phyloP scores from a whole-genome alignment of 1,284 basidiomycete species.

The Vanrija pseudolonga region DNA sequence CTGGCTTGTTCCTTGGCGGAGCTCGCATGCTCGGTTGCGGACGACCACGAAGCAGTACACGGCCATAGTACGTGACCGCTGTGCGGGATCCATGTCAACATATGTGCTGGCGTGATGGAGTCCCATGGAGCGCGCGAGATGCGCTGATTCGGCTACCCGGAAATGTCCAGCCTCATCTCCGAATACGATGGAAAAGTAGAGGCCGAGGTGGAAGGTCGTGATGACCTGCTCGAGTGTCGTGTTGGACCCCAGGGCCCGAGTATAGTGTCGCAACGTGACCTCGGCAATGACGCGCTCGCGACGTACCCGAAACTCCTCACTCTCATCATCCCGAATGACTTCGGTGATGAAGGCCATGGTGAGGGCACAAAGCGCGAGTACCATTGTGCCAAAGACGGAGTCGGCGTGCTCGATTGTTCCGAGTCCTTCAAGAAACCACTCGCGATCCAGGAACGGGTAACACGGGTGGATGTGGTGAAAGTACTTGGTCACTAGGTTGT shows the following conservation, averaged over 20 bases:
- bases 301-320: no score
- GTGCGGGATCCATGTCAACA: not conserved
- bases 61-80: not conserved
- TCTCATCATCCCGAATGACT: not conserved
- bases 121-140: slow-evolving; percentile 2
- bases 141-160: slow-evolving; percentile 1
- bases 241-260: not conserved
- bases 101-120: slow-evolving; percentile 2
- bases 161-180: slow-evolving; percentile 4
- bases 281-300: not conserved
- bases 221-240: slow-evolving; percentile 5
- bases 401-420: not conserved
- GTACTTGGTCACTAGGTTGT: not conserved
- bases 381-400: not conserved
- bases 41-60: not conserved
- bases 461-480: slow-evolving; percentile 5
- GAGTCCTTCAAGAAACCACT: not conserved
- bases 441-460: slow-evolving; percentile 2
- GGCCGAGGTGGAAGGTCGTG: slow-evolving; percentile 3
- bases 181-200: slow-evolving; percentile 5
- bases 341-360: slow-evolving; percentile 3
- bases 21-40: slow-evolving; percentile 1
- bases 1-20: slow-evolving; percentile 3
- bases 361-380: slow-evolving; percentile 1
- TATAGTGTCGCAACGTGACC: slow-evolving; percentile 2